Evolutionary conservation across 2,329 filamentous ascomycete genomes (phyloP), one percentile per base, ranked within the genome.

Genomic region (Apiospora saccharicola): DNA sequence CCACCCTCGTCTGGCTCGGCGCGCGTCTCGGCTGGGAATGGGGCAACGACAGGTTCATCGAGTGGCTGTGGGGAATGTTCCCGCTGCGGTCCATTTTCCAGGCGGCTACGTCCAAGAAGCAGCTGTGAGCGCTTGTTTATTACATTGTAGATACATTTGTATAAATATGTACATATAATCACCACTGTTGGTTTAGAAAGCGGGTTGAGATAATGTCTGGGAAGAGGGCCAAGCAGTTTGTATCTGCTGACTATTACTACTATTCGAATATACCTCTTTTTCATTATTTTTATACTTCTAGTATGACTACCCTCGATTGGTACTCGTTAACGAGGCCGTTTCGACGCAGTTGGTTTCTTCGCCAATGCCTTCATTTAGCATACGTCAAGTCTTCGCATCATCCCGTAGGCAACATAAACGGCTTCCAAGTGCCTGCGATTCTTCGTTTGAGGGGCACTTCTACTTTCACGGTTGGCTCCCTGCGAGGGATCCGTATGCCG

Each of bases 1-100:
- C 73, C n/a, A 57, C 26, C 22, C 19, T 72, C 12, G 53, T 51
- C 70, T 74, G 74, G 74, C 12, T 74, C 5, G 72, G 67, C 4
- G 34, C 49, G 37, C 69, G 68, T 10, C 70, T 76, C n/a, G 70
- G 72, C 16, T 70, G 69, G 67, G 68, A 70, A 19, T 70, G 70
- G 34, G 51, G 73, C 19, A 47, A 49, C 30, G 75, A 76, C 68
- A 71, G 71, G 73, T 47, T 76, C 51, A 72, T 76, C 37, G 70
- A 44, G 26, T 64, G n/a, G 24, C 64, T 70, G 68, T 70, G 68
- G 46, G 64, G 57, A 16, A 73, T 73, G 70, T 41, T 13, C 4
- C 30, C 70, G 24, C 61, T 73, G 22, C 24, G 44, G 26, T 51
- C 49, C n/a, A 73, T 73, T 53, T 71, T 73, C 34, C 14, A 10